Evolutionary conservation across 106 monocot species (phyloP), one percentile per base, ranked within the genome.

Genomic region (Narthecium ossifragum): DNA sequence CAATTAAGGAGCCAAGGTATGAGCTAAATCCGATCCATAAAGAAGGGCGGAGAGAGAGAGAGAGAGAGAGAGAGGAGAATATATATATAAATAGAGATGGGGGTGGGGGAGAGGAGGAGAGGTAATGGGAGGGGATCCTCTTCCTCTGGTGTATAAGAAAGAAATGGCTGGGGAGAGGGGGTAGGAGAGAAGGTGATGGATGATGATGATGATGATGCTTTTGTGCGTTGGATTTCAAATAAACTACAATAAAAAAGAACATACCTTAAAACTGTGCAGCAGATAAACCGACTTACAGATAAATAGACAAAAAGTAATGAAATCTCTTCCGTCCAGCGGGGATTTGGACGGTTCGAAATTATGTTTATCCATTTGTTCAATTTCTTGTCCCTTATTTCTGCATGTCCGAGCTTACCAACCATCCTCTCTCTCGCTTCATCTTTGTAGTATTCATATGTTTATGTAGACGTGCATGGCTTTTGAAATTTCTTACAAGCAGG

Each of bases 31-130:
- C 17, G 43, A 43, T 17, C 43, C 18, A 43, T 43, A 43, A 56
- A 31, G 15, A 32, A 56, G 6, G 20, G 21, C n/a, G n/a, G 31
- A 32, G 31, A 56, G 31, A 56, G 0, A 56, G 11, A 55, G 28
- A 56, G 55, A 56, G 31, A 56, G 54, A 56, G 8, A 30, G 7
- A 55, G 30, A 28, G 17, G 55, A 55, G 55, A 15, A 30, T 28
- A 55, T 31, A 36, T 13, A 34, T 4, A 36, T 34, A 30, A 22
- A 54, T 9, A 12, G 57, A 57, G 31, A 29, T 18, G 20, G 57
- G 30, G 17, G 30, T 13, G 0, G 22, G 57, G 10, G 57, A 58
- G 37, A 38, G 20, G 23, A 38, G 24, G 58, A 38, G 13, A 38
- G 23, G 13, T 46, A 14, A n/a, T 15, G 11, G 46, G 18, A 15